Conservation (phyloP, 441 rosid species). For the Biscutella laevigata region DNA sequence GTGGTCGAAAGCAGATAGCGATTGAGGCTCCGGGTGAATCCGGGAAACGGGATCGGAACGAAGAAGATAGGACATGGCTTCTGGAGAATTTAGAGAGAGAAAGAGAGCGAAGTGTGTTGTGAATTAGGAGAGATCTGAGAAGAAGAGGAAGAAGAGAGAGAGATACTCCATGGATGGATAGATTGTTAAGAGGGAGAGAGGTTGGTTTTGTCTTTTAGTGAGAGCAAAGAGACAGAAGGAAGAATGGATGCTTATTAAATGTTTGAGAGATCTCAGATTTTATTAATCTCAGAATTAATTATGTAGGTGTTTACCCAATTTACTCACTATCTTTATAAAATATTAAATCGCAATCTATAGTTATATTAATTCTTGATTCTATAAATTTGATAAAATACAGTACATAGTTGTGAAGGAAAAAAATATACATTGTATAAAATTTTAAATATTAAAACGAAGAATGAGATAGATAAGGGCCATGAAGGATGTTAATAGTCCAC, state of each 20-base stretch:
- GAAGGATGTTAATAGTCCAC: too few relatives aligned
- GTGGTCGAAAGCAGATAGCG: slow-evolving; percentile 36
- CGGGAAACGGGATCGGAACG: slow-evolving; percentile 55
- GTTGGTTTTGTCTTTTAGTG: slow-evolving; percentile 19
- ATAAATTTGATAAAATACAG: too few relatives aligned
- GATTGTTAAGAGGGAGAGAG: background rate
- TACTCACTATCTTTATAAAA: too few relatives aligned
- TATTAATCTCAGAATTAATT: background rate
- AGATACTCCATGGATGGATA: slow-evolving; percentile 14
- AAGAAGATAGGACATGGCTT: slow-evolving; percentile 25
- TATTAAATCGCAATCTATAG: too few relatives aligned
- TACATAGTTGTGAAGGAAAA: too few relatives aligned
- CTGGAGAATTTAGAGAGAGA: too few relatives aligned
- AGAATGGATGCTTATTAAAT: background rate
- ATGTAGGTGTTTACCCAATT: too few relatives aligned
- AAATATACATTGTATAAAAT: too few relatives aligned
- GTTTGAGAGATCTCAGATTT: background rate
- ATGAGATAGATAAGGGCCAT: too few relatives aligned
- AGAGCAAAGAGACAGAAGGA: background rate
- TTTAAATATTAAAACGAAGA: too few relatives aligned
- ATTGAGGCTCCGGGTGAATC: slow-evolving; percentile 46
- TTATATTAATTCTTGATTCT: too few relatives aligned
- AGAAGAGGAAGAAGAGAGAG: background rate
- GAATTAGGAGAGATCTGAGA: slow-evolving; percentile 20
- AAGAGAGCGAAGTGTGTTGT: background rate